These are phyloP conservation scores for Harringtonia aguacate DNA, from an alignment of 2,329 filamentous ascomycete genomes.

Conservation along the genomic window DNA sequence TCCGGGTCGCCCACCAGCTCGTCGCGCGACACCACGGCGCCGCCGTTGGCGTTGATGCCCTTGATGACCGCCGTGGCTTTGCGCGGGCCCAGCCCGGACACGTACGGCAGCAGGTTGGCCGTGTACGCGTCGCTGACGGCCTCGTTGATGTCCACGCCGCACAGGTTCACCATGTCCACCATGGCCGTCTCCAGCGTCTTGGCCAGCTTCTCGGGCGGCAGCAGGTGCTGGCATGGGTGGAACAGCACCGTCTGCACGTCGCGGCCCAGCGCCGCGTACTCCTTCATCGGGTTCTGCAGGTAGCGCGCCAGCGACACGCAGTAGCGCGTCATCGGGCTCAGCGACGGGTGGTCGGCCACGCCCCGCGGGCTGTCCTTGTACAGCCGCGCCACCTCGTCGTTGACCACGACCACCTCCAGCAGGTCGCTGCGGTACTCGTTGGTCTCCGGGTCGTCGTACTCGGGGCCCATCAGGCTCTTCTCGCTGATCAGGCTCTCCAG, in stretches of 20 bases:
- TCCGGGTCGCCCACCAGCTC: conserved; percentile 86
- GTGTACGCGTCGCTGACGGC: conserved; percentile 72
- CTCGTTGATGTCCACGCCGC: conserved; percentile 91
- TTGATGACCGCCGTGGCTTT: conserved; percentile 82
- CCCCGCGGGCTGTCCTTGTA: conserved; percentile 87
- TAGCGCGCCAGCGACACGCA: conserved; percentile 84
- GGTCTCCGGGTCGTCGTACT: conserved; percentile 72
- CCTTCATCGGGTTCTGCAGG: conserved; percentile 89
- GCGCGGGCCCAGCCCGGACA: conserved; percentile 82
- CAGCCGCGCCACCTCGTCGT: conserved; percentile 92
- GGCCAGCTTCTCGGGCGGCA: conserved; percentile 77
- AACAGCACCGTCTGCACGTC: conserved; percentile 82
- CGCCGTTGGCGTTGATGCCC: conserved; percentile 84
- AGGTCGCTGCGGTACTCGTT: conserved; percentile 66
- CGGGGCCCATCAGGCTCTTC: conserved; percentile 64
- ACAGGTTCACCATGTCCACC: conserved; percentile 97
- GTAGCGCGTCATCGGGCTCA: conserved; percentile 73
- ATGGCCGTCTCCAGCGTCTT: conserved; percentile 90
- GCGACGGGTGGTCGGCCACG: conserved; percentile 66
- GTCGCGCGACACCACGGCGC: conserved; percentile 70
- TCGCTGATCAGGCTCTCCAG: conserved; percentile 69
- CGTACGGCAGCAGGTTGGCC: conserved; percentile 79
- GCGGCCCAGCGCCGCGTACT: conserved; percentile 86
- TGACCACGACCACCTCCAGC: conserved; percentile 82
- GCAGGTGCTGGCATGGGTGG: conserved; percentile 78